Percentiles rank a stretch among this genome's conserved stretches.
Conservation (phyloP, 2,329 filamentous ascomycete genomes). For the Helotiales sp. region DNA sequence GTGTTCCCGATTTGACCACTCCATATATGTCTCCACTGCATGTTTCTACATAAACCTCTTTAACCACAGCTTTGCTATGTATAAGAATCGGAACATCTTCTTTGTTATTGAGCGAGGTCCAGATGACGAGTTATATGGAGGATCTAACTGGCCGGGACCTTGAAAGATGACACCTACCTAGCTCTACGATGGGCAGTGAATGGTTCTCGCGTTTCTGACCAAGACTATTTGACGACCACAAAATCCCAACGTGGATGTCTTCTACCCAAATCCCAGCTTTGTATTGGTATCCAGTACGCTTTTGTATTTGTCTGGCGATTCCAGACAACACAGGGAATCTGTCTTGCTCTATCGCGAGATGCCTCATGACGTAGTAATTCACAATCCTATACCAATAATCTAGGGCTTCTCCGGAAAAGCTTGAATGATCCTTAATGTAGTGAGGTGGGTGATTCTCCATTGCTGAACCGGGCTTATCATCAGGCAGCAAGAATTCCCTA, state of each 20-base stretch:
- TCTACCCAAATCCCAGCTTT: conserved; percentile 16
- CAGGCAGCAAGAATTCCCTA: not conserved
- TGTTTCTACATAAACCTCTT: not conserved
- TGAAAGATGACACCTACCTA: not conserved
- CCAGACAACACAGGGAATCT: conserved; percentile 16
- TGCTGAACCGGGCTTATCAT: not conserved
- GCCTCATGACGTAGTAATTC: not conserved
- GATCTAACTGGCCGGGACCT: not conserved
- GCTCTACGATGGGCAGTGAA: conserved; percentile 9
- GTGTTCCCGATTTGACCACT: not conserved
- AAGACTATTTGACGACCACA: not conserved
- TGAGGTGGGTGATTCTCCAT: not conserved
- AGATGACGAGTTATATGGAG: not conserved
- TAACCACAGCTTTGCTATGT: not conserved
- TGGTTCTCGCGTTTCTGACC: not conserved
- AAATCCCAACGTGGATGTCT: conserved; percentile 5
- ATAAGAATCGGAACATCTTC: not conserved
- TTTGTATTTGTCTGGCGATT: conserved; percentile 11
- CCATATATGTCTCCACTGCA: not conserved
- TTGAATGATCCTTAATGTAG: no score
- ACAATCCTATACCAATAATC: conserved; percentile 15
- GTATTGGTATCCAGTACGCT: conserved; percentile 11
- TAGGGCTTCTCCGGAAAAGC: not conserved
- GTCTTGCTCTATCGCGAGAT: conserved; percentile 10
- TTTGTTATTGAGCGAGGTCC: not conserved